Percentiles rank a stretch among this genome's conserved stretches.
phyloP scores from a whole-genome alignment of 345 rosid species.

The rapeseed (Brassica napus) region DNA sequence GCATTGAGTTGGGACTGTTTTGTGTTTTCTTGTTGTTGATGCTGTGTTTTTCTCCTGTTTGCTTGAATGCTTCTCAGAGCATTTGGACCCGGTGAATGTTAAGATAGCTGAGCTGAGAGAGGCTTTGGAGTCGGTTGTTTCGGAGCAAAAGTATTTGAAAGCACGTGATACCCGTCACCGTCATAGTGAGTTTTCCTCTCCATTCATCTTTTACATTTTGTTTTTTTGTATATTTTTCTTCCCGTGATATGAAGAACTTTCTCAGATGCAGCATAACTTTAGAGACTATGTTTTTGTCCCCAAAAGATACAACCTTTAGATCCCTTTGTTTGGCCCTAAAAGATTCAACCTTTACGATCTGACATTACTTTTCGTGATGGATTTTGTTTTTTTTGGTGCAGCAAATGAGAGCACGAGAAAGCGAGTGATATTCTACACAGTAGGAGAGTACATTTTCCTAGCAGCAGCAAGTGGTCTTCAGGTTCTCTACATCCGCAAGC shows the following conservation, averaged over 20 bases:
- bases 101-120: conserved; percentile 96
- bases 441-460: conserved; percentile 73
- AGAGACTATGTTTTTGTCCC: neutral
- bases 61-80: conserved; percentile 52
- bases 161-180: conserved; percentile 95
- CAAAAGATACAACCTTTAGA: neutral
- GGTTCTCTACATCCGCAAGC: conserved; percentile 78
- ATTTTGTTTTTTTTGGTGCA: conserved; percentile 41
- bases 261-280: neutral
- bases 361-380: neutral
- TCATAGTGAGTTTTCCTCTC: conserved; percentile 62
- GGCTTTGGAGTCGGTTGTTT: conserved; percentile 84
- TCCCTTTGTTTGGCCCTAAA: neutral
- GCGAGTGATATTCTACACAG: conserved; percentile 81
- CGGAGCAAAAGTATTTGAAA: conserved; percentile 93
- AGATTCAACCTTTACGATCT: neutral
- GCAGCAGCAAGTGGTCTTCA: conserved; percentile 75
- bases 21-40: conserved; percentile 12
- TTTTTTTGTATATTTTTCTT: too few relatives aligned
- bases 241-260: neutral
- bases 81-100: conserved; percentile 88
- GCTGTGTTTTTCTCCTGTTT: neutral
- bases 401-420: conserved; percentile 93
- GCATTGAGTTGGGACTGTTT: neutral
- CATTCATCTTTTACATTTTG: neutral